Evolutionary conservation across 441 rosid genomes (phyloP), one percentile per base, ranked within the genome.

Genomic region (Biscutella laevigata): DNA sequence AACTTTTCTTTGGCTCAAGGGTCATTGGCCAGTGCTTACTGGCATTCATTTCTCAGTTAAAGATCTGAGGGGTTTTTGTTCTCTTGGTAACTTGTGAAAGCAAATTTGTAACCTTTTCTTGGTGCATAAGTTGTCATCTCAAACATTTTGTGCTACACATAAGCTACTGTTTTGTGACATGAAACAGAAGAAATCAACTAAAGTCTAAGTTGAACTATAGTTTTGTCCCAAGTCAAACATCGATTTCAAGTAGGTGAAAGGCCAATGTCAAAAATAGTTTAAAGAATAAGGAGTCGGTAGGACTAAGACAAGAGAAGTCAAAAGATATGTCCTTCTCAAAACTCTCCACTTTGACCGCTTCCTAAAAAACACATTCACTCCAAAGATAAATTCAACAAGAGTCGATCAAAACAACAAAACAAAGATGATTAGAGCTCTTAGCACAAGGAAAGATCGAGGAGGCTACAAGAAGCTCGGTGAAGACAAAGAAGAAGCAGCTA

Each of bases 361-460:
- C 61, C 30, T 28, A 27, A 27, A 34, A 33, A 58, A 53, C 30
- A 35, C 14, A 20, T 30, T n/a, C 3, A 32, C 26, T 7, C 36
- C 32, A 13, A 38, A 53, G 61, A 36, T 15, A n/a, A n/a, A n/a
- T n/a, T n/a, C n/a, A n/a, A n/a, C n/a, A n/a, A n/a, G n/a, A n/a
- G n/a, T 29, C 8, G 4, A 45, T 15, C 36, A 61, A 26, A 46
- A 36, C 5, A 49, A 2, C 17, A 61, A 26, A 43, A 42, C 2
- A 61, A 0, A n/a, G 73, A 83, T 87, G 96, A 71, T 87, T 6
- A 72, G 95, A 76, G 80, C 90, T 35, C 57, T 82, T 49, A 87
- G 90, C 70, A 74, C 69, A 6, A 58, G 87, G 6, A 73, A 78
- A 54, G 64, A 67, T 76, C 74, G 6, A 6, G 15, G 41, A 4